Percentiles rank a stretch among this genome's conserved stretches.
These are phyloP conservation scores for Periconia macrospinosa DNA, from an alignment of 2,329 filamentous ascomycete species.

Conservation along the genomic window DNA sequence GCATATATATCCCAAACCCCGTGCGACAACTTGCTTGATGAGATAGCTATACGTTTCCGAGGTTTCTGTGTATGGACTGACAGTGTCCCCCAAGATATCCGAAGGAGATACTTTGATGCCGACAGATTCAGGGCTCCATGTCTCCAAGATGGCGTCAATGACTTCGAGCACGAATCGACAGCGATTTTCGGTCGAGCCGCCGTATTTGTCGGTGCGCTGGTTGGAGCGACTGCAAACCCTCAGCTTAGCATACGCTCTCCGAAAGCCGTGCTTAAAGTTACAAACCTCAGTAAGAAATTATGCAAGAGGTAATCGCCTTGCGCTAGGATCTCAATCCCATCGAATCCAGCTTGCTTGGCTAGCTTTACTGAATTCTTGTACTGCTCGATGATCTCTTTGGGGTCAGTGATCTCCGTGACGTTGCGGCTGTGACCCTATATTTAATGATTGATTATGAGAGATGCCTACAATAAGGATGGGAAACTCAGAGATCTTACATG, in stretches of 20 bases:
- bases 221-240: slow-evolving; percentile 18
- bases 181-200: slow-evolving; percentile 33
- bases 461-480: neutral
- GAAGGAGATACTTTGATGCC: slow-evolving; percentile 31
- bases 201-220: slow-evolving; percentile 33
- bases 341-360: slow-evolving; percentile 8
- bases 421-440: slow-evolving; percentile 5
- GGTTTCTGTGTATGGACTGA: slow-evolving; percentile 6
- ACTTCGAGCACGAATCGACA: slow-evolving; percentile 37
- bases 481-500: slow-evolving; percentile 3
- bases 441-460: neutral
- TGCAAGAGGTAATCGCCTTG: slow-evolving; percentile 18
- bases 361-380: slow-evolving; percentile 4
- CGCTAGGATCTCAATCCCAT: slow-evolving; percentile 15
- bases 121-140: slow-evolving; percentile 20
- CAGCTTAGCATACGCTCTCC: neutral
- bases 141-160: slow-evolving; percentile 26
- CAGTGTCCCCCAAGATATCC: slow-evolving; percentile 17
- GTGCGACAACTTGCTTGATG: slow-evolving; percentile 4
- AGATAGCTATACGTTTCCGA: slow-evolving; percentile 11
- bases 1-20: slow-evolving; percentile 6
- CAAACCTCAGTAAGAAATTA: slow-evolving; percentile 12
- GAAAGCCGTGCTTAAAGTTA: neutral
- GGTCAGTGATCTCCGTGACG: slow-evolving; percentile 3
- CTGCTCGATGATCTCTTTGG: slow-evolving; percentile 6